Evolutionary conservation across 495 filamentous ascomycete species (phyloP), one percentile per base, ranked within the genome.

Genomic region (Penicillium turbatum): DNA sequence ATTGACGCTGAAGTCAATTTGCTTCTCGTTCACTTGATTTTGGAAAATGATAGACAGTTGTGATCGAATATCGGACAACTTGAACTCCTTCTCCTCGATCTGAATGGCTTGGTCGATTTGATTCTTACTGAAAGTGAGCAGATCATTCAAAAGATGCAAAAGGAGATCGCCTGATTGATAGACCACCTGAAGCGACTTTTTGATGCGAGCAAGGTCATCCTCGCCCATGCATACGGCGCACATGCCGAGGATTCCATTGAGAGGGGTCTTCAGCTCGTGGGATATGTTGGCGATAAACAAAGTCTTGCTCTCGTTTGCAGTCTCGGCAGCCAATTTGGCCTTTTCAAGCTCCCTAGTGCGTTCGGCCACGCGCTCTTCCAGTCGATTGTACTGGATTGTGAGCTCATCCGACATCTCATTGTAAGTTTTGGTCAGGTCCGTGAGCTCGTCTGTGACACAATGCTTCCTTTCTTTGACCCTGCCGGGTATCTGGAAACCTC

Each of bases 201-300:
- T 90, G 54, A 96, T 83, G 48, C 85, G 82, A 13, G 69, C 65
- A 6, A 87, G 67, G 56, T 95, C 88, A 27, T 92, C 85, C 62
- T 96, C 91, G 49, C 88, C 86, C 88, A 95, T 90, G 63, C 87
- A 93, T 1, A 93, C 87, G 0, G 90, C 87, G 57, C 84, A 89
- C 90, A 96, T 96, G 44, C 92, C 92, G 29, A 97, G 72, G 57
- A 97, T 96, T 2, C 89, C 92, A 62, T 97, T 97, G 19, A 96
- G 69, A 0, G 92, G 92, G 2, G 92, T 96, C 65, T 95, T 91
- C 12, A 97, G 77, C 65, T 96, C 92, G 63, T 97, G 92, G 3
- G 90, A 95, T 26, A 97, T 95, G 59, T 97, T 97, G 27, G 92
- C 92, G 56, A 97, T 92, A 68, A 97, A 97, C 21, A 95, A 69